phyloP scores from a whole-genome alignment of 1,139 yeast species.

The Candida sanyaensis region DNA sequence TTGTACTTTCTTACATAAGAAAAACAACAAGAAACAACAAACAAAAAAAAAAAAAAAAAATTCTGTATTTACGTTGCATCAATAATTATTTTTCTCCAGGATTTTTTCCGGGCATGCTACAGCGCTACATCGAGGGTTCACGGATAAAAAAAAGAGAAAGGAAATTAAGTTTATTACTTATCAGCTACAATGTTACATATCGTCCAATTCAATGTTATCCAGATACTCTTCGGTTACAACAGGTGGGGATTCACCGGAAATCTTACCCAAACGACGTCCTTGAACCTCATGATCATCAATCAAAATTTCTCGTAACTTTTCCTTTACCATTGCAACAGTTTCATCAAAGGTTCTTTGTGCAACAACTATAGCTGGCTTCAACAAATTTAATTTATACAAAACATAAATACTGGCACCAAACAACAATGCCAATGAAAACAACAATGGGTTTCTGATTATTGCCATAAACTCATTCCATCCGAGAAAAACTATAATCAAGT shows the following conservation, averaged over 20 bases:
- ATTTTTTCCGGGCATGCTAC: not conserved
- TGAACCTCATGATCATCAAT: slow-evolving; percentile 35
- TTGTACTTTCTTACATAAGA: too few relatives aligned
- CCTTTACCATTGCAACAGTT: slow-evolving; percentile 56
- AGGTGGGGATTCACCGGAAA: slow-evolving; percentile 13
- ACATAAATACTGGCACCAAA: slow-evolving; percentile 63
- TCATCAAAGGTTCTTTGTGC: slow-evolving; percentile 60
- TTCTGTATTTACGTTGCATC: slow-evolving; percentile 1
- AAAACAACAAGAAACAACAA: too few relatives aligned
- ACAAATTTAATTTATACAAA: slow-evolving; percentile 68
- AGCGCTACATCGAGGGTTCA: not conserved
- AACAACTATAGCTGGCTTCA: slow-evolving; percentile 73
- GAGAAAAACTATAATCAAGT: slow-evolving; percentile 65
- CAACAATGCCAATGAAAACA: slow-evolving; percentile 61
- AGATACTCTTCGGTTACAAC: slow-evolving; percentile 6
- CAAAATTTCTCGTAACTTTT: slow-evolving; percentile 54
- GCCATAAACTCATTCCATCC: slow-evolving; percentile 98
- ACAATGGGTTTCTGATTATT: slow-evolving; percentile 77
- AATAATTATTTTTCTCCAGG: not conserved
- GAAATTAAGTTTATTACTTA: not conserved
- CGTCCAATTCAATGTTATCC: slow-evolving; percentile 19
- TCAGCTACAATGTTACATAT: slow-evolving; percentile 10
- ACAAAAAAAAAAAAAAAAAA: too few relatives aligned
- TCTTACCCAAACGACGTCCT: slow-evolving; percentile 25
- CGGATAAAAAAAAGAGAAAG: not conserved